Base-by-base conservation (phyloP, 225 moss, liverwort and hornwort species). In the Polytrichum formosum region DNA sequence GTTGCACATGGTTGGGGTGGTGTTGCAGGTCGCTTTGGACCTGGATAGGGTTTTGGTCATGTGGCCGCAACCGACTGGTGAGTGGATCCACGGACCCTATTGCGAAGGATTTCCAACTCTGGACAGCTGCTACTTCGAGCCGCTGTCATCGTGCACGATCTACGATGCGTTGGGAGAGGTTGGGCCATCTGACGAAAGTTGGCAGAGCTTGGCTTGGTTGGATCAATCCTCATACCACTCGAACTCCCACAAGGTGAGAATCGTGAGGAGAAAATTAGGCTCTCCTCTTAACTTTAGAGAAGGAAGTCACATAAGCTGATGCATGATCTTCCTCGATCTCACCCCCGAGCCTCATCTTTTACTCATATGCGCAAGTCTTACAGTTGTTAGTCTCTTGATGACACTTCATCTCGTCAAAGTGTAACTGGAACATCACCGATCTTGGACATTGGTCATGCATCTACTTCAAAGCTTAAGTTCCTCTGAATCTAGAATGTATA, bases 61-160 rank as follows among this genome's bases (percentile, higher is more conserved):
- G 58, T 26, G 72, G 7, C 80, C 84, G 0, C 74, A 80, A 54
- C 77, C 61, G 0, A 61, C 23, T 4, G 77, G 77, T 2, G 70
- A 77, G 19, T 84, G 84, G 80, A 54, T 75, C 1, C 69, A 74
- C 0, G 80, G 69, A 5, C 76, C 73, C 0, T 84, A 59, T 22
- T 84, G 80, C 72, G 5, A 23, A 18, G 54, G 66, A 1, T 33
- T 55, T 1, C 19, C 35, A 53, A 84, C 84, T 0, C 26, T 84
- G 69, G 84, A 84, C 54, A 72, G 69, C 27, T 81, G 84, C 70
- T 80, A 69, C 69, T 81, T 84, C 16, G 75, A 84, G 18, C 84
- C 80, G 0, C 46, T 84, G 21, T 74, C 80, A 0, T 80, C 80
- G 0, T 84, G 80, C 74, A 69, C 75, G 18, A 78, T 81, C 22